These are phyloP conservation scores for Carex arenaria DNA, from an alignment of 202 grass and related monocot genomes.

Conservation along the genomic window DNA sequence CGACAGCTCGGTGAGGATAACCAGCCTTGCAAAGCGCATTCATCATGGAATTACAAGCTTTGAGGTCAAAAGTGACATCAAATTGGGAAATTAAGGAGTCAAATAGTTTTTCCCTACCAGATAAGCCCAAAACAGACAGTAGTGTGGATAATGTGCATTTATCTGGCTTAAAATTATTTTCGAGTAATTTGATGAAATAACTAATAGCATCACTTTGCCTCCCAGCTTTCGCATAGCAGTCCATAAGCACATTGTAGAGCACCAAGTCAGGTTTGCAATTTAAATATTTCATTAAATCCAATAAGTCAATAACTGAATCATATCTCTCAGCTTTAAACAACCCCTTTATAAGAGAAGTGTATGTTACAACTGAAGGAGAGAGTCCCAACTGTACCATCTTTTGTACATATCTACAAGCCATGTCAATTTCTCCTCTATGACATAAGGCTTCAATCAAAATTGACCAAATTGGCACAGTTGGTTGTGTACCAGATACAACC, in stretches of 20 bases:
- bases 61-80: conserved; percentile 56
- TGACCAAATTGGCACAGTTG: conserved; percentile 51
- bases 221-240: conserved; percentile 58
- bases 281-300: conserved; percentile 44
- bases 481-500: conserved; percentile 37
- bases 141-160: conserved; percentile 72
- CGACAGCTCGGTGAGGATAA: conserved; percentile 58
- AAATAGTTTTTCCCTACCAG: conserved; percentile 41
- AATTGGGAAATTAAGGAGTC: conserved; percentile 34
- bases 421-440: conserved; percentile 34
- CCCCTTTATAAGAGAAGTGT: conserved; percentile 58
- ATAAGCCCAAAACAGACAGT: conserved; percentile 39
- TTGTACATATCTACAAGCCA: conserved; percentile 37
- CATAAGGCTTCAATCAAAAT: conserved; percentile 65
- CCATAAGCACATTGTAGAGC: conserved; percentile 81
- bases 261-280: conserved; percentile 66
- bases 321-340: conserved; percentile 53
- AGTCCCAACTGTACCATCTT: conserved; percentile 54
- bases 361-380: conserved; percentile 56
- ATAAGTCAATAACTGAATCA: conserved; percentile 32
- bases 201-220: conserved; percentile 53
- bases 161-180: conserved; percentile 53
- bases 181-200: conserved; percentile 40
- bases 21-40: conserved; percentile 67
- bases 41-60: conserved; percentile 64